A percentile compares a stretch with the other conserved stretches of the same genome.
Evolutionary conservation across 768 basidiomycete genomes (phyloP).

Genomic region (Mycena belliarum): DNA sequence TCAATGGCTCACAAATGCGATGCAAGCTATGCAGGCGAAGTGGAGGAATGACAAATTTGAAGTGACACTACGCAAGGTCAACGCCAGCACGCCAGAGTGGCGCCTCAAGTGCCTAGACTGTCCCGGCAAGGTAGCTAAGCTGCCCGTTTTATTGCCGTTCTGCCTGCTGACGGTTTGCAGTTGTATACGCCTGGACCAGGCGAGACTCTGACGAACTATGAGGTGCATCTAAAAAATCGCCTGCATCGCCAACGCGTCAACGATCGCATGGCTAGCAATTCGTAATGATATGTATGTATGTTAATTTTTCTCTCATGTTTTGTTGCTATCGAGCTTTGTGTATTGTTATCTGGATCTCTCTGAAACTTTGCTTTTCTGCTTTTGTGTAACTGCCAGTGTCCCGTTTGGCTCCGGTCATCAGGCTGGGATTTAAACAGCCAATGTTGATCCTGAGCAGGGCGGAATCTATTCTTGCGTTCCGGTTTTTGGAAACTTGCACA

Average conservation of each 20-base stretch:
- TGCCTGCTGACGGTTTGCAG: constrained; percentile 35
- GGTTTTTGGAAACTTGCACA: no score
- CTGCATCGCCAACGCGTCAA: constrained; percentile 77
- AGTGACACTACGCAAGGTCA: constrained; percentile 60
- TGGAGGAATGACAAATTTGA: constrained; percentile 87
- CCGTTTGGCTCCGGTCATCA: no score
- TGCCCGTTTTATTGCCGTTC: constrained; percentile 15
- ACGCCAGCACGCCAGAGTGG: constrained; percentile 67
- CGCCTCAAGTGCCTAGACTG: constrained; percentile 91
- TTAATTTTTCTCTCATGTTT: background rate
- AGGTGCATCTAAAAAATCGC: constrained; percentile 88
- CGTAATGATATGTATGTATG: background rate
- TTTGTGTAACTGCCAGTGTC: background rate
- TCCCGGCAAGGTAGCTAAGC: constrained; percentile 96
- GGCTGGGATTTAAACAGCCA: no score
- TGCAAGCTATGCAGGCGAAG: constrained; percentile 64
- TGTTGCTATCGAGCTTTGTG: constrained; percentile 7
- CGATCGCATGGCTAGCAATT: constrained; percentile 42
- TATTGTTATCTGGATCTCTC: constrained; percentile 14
- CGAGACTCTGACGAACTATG: constrained; percentile 86
- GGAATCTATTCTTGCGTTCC: no score
- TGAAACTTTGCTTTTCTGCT: background rate
- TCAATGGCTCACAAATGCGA: constrained; percentile 67
- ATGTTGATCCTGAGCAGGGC: no score
- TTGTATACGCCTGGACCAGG: constrained; percentile 90